Conservation (phyloP, 441 rosid species). For the Croton laevigatus region DNA sequence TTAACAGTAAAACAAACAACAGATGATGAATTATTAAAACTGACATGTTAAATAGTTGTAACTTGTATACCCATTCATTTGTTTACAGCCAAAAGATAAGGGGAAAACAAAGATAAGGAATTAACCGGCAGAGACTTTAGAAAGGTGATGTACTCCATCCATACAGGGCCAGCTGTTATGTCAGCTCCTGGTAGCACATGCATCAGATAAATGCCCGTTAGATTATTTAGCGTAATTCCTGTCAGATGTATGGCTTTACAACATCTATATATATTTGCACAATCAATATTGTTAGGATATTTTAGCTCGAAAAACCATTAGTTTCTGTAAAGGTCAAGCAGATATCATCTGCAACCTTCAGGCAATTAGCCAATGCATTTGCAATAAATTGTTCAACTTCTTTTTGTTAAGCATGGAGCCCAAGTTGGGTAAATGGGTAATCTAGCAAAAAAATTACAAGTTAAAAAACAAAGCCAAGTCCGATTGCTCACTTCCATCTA, state of each 20-base stretch:
- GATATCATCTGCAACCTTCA: background rate
- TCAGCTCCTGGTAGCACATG: conserved; percentile 68
- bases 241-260: background rate
- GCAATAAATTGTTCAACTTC: background rate
- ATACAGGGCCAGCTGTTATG: conserved; percentile 85
- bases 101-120: conserved; percentile 22
- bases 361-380: background rate
- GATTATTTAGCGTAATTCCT: conserved; percentile 2
- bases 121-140: conserved; percentile 79
- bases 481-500: background rate
- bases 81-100: conserved; percentile 9
- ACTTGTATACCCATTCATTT: background rate
- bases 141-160: conserved; percentile 88
- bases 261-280: background rate
- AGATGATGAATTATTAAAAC: background rate
- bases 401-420: background rate
- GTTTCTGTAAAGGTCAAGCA: background rate
- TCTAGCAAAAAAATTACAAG: background rate
- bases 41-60: conserved; percentile 13
- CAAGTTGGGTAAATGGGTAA: background rate
- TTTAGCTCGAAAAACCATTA: background rate
- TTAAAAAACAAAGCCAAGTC: background rate
- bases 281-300: background rate
- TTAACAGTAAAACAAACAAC: conserved; percentile 13
- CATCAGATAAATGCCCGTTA: conserved; percentile 33